Conservation (phyloP, 23 red algal species). For the Chondrus crispus region DNA sequence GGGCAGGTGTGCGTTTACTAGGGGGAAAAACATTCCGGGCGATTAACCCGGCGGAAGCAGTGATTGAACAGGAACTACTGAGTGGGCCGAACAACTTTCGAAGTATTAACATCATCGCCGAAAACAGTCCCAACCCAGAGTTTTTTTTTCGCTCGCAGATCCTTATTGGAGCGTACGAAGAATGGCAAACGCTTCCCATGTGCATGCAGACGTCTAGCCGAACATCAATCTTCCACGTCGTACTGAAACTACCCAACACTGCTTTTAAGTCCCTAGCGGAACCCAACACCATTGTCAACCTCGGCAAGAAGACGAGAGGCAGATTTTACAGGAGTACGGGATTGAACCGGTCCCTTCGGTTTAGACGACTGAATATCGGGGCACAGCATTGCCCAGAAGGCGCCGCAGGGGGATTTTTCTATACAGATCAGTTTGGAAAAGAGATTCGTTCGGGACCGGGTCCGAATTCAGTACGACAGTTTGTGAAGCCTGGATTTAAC, state of each 20-base stretch:
- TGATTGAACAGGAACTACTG: background rate
- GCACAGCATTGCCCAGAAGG: too few species aligned
- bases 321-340: background rate
- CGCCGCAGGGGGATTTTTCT: conserved; percentile 7
- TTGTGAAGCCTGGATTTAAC: conserved; percentile 50
- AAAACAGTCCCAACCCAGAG: background rate
- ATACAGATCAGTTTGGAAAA: conserved; percentile 18
- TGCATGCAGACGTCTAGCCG: background rate
- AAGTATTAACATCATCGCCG: conserved; percentile 13
- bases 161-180: conserved; percentile 13
- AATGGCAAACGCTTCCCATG: conserved; percentile 18
- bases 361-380: too few species aligned
- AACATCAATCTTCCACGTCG: background rate
- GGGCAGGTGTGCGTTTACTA: background rate
- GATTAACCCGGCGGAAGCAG: background rate
- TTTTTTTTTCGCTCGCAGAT: background rate
- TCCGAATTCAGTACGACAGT: conserved; percentile 13
- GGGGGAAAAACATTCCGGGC: background rate
- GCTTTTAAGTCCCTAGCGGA: background rate
- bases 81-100: background rate
- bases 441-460: conserved; percentile 29
- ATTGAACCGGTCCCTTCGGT: too few species aligned
- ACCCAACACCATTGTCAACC: conserved; percentile 12
- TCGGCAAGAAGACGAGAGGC: background rate
- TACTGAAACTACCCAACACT: conserved; percentile 2